Evolutionary conservation across 441 rosid species (phyloP), one percentile per base, ranked within the genome.

Genomic region (Corymbia citriodora): DNA sequence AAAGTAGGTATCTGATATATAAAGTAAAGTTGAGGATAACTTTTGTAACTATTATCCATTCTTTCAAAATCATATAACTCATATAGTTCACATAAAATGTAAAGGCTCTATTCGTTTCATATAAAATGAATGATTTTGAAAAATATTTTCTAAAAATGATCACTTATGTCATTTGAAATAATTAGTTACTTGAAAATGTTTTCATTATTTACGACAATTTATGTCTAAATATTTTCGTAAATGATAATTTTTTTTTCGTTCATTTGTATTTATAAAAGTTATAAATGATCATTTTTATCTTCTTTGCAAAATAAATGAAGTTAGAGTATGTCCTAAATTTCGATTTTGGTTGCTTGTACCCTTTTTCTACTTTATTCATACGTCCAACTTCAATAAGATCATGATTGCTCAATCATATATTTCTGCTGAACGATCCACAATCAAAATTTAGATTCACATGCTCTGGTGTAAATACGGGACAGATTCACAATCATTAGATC

Each of bases 111-210:
- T 57, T 57, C 10, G 13, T 57, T 57, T 57, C 0, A 3, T 2
- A 10, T 0, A 23, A 57, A 23, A 23, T 57, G 25, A 9, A 57
- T 57, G 10, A 57, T 57, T 57, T 57, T 57, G 29, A 8, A 55
- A 21, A 1, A 0, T 21, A 3, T 55, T 55, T 8, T 9, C 23
- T 23, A 8, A 3, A 57, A 59, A 59, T 59, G 11, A 59, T 59
- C 1, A 0, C 65, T 4, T 14, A 1, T 25, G 2, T 59, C 7
- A 59, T 29, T 59, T 59, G 11, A 10, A 59, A 5, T 59, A 59
- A 25, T 10, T 59, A 59, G 1, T 59, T 59, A 59, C 25, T 59
- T 59, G 0, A 0, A 0, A 25, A 59, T 59, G 11, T 0, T 59
- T 59, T 59, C 10, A 59, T 59, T 4, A 25, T 9, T 4, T 11